A percentile compares a stretch with the other conserved stretches of the same genome.
These are phyloP conservation scores for Mortierella sp. DNA, from an alignment of 371 early-diverging fungal genomes.

Conservation along the genomic window DNA sequence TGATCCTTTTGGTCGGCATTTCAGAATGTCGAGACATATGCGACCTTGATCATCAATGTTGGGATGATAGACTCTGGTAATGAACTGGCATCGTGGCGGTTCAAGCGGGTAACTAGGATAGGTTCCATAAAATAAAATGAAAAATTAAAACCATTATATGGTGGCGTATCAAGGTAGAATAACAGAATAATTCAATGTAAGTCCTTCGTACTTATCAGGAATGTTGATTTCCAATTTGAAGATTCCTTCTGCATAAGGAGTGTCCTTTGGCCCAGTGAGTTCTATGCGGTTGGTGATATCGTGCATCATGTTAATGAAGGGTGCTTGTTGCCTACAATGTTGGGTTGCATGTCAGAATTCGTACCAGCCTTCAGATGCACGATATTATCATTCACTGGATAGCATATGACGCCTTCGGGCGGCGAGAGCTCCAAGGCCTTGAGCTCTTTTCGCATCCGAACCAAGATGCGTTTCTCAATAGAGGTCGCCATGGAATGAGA, in stretches of 20 bases:
- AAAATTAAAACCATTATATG: background rate
- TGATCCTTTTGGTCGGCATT: slow-evolving; percentile 36
- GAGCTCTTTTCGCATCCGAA: slow-evolving; percentile 45
- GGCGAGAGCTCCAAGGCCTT: slow-evolving; percentile 32
- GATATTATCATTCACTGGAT: slow-evolving; percentile 49
- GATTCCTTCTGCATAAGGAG: slow-evolving; percentile 39
- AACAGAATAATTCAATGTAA: background rate
- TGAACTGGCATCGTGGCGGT: slow-evolving; percentile 49
- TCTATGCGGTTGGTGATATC: slow-evolving; percentile 16
- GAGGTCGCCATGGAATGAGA: background rate
- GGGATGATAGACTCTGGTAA: slow-evolving; percentile 49
- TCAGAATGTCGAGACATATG: slow-evolving; percentile 54
- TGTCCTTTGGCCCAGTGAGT: slow-evolving; percentile 39
- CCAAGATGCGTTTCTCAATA: slow-evolving; percentile 31
- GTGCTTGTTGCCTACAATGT: background rate
- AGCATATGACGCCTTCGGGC: slow-evolving; percentile 36
- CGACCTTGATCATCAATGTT: slow-evolving; percentile 56
- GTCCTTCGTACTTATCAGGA: slow-evolving; percentile 34
- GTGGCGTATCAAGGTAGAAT: background rate
- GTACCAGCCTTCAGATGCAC: slow-evolving; percentile 48
- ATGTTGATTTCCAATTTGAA: slow-evolving; percentile 53
- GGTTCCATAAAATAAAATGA: background rate
- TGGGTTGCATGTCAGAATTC: background rate
- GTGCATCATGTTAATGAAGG: background rate
- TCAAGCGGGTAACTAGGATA: slow-evolving; percentile 43